Conservation (phyloP, 208 protist genomes). For the Blastocrithidia nonstop region DNA sequence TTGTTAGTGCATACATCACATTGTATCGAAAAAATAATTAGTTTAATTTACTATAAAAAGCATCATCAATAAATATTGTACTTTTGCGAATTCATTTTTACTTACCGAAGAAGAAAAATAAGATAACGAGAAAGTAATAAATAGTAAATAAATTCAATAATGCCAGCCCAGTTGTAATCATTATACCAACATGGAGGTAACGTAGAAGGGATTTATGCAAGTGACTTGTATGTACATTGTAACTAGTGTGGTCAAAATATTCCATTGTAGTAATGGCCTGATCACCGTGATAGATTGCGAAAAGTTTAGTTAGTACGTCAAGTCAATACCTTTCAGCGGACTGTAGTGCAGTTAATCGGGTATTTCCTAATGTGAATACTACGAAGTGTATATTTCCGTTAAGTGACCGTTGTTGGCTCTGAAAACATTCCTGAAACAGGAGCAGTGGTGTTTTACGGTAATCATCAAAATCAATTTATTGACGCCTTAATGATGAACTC, state of each 20-base stretch:
- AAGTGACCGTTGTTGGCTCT: slow-evolving; percentile 74
- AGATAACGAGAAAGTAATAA: too few relatives aligned
- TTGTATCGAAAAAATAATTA: background rate
- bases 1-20: background rate
- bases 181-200: background rate
- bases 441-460: slow-evolving; percentile 87
- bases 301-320: slow-evolving; percentile 33
- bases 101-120: background rate
- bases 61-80: background rate
- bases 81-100: background rate
- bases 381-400: slow-evolving; percentile 85
- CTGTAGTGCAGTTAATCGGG: slow-evolving; percentile 40
- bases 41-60: background rate
- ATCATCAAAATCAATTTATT: slow-evolving; percentile 89
- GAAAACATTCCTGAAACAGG: slow-evolving; percentile 82
- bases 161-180: background rate
- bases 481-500: slow-evolving; percentile 86
- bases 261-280: slow-evolving; percentile 50
- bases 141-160: too few relatives aligned
- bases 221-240: slow-evolving; percentile 46
- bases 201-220: too few relatives aligned
- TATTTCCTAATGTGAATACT: slow-evolving; percentile 77
- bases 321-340: slow-evolving; percentile 30
- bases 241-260: slow-evolving; percentile 40
- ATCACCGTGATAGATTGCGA: slow-evolving; percentile 53